A percentile compares a stretch with the other conserved stretches of the same genome.
These are phyloP conservation scores for Stemphylium lycopersici DNA, from an alignment of 2,329 filamentous ascomycete genomes.

Conservation along the genomic window DNA sequence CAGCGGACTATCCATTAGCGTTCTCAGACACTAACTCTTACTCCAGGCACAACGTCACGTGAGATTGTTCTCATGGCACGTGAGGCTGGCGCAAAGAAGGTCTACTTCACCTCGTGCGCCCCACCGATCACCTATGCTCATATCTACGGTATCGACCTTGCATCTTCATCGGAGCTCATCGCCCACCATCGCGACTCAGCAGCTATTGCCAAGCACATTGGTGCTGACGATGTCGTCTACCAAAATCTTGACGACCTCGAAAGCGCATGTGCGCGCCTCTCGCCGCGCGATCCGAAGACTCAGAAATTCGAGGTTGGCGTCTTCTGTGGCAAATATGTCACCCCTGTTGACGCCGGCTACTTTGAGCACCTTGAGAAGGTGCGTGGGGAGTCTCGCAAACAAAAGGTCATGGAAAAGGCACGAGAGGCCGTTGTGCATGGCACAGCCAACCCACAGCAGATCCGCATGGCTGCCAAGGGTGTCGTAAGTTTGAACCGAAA, in stretches of 20 bases:
- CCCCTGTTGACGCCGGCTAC: constrained; percentile 77
- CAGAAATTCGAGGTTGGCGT: constrained; percentile 87
- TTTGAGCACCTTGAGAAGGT: constrained; percentile 79
- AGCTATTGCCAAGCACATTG: constrained; percentile 70
- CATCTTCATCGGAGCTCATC: constrained; percentile 72
- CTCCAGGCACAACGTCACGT: constrained; percentile 67
- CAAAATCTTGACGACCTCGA: constrained; percentile 81
- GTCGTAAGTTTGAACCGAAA: constrained; percentile 47
- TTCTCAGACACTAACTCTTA: not conserved
- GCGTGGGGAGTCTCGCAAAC: constrained; percentile 71
- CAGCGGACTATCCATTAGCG: too few species aligned
- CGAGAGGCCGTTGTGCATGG: constrained; percentile 69
- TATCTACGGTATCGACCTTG: constrained; percentile 67
- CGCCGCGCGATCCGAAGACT: constrained; percentile 61
- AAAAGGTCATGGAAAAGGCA: constrained; percentile 69
- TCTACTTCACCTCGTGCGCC: constrained; percentile 82
- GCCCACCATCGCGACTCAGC: constrained; percentile 69
- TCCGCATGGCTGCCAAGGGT: constrained; percentile 68
- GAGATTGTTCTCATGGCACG: constrained; percentile 85
- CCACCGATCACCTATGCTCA: constrained; percentile 78
- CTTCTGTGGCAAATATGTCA: constrained; percentile 87
- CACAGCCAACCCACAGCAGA: constrained; percentile 64
- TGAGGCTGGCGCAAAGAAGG: constrained; percentile 80
- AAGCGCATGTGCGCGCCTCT: constrained; percentile 75
- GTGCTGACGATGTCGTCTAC: constrained; percentile 77